Base-by-base conservation (phyloP, 208 protist genomes). In the Acanthamoeba castellanii region DNA sequence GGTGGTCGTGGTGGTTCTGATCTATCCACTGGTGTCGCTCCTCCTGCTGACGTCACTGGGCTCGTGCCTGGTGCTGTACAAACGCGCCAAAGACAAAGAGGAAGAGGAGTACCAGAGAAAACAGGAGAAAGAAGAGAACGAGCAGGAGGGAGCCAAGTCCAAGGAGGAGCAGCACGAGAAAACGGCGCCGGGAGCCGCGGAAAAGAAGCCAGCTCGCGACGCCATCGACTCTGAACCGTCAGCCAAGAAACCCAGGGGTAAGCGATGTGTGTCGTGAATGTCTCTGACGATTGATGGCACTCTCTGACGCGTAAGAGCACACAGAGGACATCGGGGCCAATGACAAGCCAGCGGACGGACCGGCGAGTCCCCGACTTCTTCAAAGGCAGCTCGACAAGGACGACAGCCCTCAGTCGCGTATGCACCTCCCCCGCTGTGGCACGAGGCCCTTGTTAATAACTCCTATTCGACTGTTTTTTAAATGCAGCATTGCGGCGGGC, bases 81-180 rank as follows among this genome's bases (percentile, higher is more conserved):
- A 82, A 82, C 74, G 74, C 6, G 74, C 74, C 74, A 82, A 82
- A 50, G 74, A 82, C 74, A 82, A 82, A 18, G 74, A 82, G 37
- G 74, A 82, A 82, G 74, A 82, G 34, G 74, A 82, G 64, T 0
- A 9, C 22, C 32, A 52, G 8, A 4, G 74, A 16, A 42, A 55
- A 52, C 34, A 55, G 74, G 34, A 82, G 27, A 42, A 78, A 25
- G 7, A 34, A 78, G 18, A 34, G 37, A 32, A 82, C 18, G 22
- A 78, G 70, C 32, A 78, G 70, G 16, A 82, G 37, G 50, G 13
- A 5, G 57, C 57, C 57, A 64, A 27, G 20, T 3, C 57, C 20
- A 64, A 64, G 57, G 57, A 64, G 57, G 9, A 64, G 13, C 14
- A 55, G 50, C 61, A 68, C 61, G 61, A 68, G 20, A 74, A 74